Conservation (phyloP, 768 basidiomycete genomes). For the Lactarius trivialis region DNA sequence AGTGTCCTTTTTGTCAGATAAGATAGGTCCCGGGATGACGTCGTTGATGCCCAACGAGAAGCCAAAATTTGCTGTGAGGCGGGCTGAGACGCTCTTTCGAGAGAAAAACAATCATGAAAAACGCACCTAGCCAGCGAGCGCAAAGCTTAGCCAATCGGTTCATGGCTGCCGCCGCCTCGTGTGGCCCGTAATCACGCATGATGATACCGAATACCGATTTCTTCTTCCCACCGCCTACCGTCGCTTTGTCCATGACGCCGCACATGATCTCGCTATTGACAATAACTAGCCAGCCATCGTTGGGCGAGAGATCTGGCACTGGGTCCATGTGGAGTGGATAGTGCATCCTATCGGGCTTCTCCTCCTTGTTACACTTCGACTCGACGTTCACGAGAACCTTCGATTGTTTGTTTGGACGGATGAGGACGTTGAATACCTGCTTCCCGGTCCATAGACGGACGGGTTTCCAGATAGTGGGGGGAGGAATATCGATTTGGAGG, state of each 20-base stretch:
- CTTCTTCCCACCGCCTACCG: constrained; percentile 97
- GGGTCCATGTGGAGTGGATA: constrained; percentile 58
- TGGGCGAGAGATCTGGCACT: constrained; percentile 82
- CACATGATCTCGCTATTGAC: constrained; percentile 99
- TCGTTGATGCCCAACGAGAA: constrained; percentile 99
- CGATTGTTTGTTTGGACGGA: constrained; percentile 84
- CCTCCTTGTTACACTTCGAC: constrained; percentile 87
- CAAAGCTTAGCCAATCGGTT: constrained; percentile 92
- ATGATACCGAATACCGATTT: constrained; percentile 99
- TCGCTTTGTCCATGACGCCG: constrained; percentile 98
- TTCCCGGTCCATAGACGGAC: constrained; percentile 95
- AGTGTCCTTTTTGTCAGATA: constrained; percentile 74
- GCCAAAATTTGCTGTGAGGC: constrained; percentile 77
- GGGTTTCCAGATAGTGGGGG: constrained; percentile 92
- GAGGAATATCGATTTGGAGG: constrained; percentile 90
- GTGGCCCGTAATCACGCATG: constrained; percentile 90
- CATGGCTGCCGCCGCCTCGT: constrained; percentile 94
- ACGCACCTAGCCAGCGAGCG: constrained; percentile 81
- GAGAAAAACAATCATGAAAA: constrained; percentile 7
- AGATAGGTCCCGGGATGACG: constrained; percentile 86
- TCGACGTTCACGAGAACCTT: constrained; percentile 91
- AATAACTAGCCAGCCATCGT: constrained; percentile 96
- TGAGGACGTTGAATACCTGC: constrained; percentile 95
- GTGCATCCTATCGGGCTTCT: constrained; percentile 58
- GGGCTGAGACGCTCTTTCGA: constrained; percentile 15